phyloP scores from a whole-genome alignment of 2,329 filamentous ascomycete species.

The Neopestalotiopsis sp. region DNA sequence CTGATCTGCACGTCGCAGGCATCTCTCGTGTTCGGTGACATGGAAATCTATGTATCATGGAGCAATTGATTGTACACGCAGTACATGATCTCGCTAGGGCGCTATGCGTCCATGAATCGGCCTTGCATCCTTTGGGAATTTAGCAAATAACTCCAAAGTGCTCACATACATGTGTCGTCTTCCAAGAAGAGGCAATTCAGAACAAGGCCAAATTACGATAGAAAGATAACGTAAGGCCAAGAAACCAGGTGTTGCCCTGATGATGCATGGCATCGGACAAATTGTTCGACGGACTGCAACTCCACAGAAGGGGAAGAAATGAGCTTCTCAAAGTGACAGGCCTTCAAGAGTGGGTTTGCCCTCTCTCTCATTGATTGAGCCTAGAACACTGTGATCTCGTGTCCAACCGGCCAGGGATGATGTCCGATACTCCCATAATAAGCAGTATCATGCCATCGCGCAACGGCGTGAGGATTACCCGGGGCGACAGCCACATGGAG shows the following conservation, averaged over 20 bases:
- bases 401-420: background rate
- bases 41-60: background rate
- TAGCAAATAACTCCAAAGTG: background rate
- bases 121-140: conserved; percentile 7
- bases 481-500: background rate
- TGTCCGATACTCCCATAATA: background rate
- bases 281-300: background rate
- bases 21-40: conserved; percentile 16
- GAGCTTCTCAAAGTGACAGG: background rate
- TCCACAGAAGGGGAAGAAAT: background rate
- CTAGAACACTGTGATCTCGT: background rate
- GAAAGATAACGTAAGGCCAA: background rate
- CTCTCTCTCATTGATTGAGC: background rate
- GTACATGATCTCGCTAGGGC: conserved; percentile 14
- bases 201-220: background rate
- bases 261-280: background rate
- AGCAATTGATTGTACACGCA: background rate
- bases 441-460: background rate
- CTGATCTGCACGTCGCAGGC: background rate
- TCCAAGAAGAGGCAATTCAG: background rate
- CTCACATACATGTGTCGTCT: background rate
- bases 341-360: background rate
- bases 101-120: conserved; percentile 12
- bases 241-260: background rate
- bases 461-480: conserved; percentile 2